phyloP scores from a whole-genome alignment of 257 asterid genomes.

The Fraxinus quadrangulata region DNA sequence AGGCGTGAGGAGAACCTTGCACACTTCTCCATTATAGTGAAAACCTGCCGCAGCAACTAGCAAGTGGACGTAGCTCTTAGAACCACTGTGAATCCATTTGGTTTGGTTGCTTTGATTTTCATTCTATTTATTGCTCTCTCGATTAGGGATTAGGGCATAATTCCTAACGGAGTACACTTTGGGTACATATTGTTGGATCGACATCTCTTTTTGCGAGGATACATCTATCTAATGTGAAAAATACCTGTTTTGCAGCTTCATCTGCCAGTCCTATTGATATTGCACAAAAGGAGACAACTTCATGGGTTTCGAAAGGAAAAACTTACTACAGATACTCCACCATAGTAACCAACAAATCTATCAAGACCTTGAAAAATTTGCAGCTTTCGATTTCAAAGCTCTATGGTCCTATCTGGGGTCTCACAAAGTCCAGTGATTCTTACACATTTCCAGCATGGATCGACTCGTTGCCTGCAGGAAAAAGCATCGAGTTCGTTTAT shows the following conservation, averaged over 20 bases:
- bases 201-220: background rate
- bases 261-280: constrained; percentile 44
- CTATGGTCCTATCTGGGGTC: constrained; percentile 98
- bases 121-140: too few relatives aligned
- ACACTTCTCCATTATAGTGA: too few relatives aligned
- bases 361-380: constrained; percentile 66
- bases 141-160: background rate
- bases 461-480: constrained; percentile 69
- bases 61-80: too few relatives aligned
- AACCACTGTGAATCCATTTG: too few relatives aligned
- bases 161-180: background rate
- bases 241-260: constrained; percentile 44
- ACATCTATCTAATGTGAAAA: constrained; percentile 18
- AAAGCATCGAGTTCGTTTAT: constrained; percentile 85
- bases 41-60: too few relatives aligned
- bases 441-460: constrained; percentile 80
- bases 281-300: constrained; percentile 56
- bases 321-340: constrained; percentile 80
- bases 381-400: constrained; percentile 66
- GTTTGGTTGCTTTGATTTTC: background rate
- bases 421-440: constrained; percentile 61
- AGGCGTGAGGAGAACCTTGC: too few relatives aligned
- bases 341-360: constrained; percentile 67
- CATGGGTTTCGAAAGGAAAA: constrained; percentile 70
- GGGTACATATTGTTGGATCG: background rate